A percentile compares a stretch with the other conserved stretches of the same genome.
Evolutionary conservation across 106 monocot species (phyloP).

Genomic region (Gastrodia elata): DNA sequence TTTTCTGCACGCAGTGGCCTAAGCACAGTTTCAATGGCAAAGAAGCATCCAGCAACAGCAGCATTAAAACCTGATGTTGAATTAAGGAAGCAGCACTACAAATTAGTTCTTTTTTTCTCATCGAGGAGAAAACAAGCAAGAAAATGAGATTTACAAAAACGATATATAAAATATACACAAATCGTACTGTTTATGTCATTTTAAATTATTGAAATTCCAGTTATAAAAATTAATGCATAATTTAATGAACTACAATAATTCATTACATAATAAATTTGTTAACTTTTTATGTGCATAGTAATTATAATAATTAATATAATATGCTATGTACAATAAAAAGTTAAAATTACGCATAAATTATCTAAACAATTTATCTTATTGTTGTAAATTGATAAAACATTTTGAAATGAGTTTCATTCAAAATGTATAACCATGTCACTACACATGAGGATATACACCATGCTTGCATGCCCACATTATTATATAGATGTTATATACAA

Average conservation of each 20-base stretch:
- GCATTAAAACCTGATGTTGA: slow-evolving; percentile 81
- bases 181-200: not conserved
- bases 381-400: not conserved
- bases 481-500: too few species aligned
- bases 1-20: slow-evolving; percentile 92
- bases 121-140: not conserved
- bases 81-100: not conserved
- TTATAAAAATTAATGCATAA: not conserved
- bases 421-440: too few species aligned
- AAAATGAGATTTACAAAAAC: too few species aligned
- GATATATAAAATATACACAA: too few species aligned
- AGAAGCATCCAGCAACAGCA: slow-evolving; percentile 96
- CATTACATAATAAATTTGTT: not conserved
- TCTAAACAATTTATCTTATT: not conserved
- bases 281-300: not conserved
- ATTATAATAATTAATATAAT: not conserved
- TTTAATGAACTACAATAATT: not conserved
- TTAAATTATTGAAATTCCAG: not conserved
- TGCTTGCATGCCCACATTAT: too few species aligned
- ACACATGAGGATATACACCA: too few species aligned
- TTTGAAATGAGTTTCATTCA: too few species aligned
- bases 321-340: not conserved
- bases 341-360: not conserved
- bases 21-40: slow-evolving; percentile 91
- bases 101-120: not conserved